A percentile compares a stretch with the other conserved stretches of the same genome.
Conservation (phyloP, 1,284 basidiomycete species). For the Trichosporon faecale region DNA sequence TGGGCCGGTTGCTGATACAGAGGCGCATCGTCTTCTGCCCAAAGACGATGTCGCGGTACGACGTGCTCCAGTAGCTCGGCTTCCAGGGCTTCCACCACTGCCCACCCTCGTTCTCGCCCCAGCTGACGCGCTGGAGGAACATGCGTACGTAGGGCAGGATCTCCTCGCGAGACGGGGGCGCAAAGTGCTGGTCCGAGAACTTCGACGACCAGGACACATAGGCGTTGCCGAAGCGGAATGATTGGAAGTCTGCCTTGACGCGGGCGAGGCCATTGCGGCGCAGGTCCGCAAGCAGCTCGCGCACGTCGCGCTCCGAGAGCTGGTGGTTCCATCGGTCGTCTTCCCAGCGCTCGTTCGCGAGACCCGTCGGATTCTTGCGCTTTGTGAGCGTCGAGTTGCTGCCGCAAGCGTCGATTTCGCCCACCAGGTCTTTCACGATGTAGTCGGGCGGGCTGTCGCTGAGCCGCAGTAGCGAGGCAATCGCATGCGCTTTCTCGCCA, state of each 20-base stretch:
- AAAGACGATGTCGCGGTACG: not conserved
- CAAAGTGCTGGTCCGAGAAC: not conserved
- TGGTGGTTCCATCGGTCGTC: not conserved
- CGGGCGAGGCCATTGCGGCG: not conserved
- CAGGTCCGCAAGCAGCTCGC: not conserved
- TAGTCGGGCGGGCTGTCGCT: not conserved
- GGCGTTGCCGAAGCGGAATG: not conserved
- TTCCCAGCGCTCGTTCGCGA: not conserved
- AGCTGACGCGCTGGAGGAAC: not conserved
- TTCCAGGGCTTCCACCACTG: not conserved
- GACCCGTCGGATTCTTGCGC: not conserved
- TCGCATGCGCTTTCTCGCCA: not conserved
- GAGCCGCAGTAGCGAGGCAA: not conserved
- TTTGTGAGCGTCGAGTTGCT: not conserved
- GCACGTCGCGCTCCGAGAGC: not conserved
- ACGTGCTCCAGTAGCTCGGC: not conserved
- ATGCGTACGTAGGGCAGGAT: not conserved
- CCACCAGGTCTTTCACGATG: not conserved
- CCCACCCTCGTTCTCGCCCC: not conserved
- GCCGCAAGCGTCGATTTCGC: not conserved
- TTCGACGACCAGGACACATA: not conserved
- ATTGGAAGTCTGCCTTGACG: not conserved
- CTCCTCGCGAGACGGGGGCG: not conserved
- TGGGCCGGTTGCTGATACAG: not conserved
- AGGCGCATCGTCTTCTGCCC: not conserved